These are phyloP conservation scores for Hypholoma sublateritium DNA, from an alignment of 768 basidiomycete species.

Conservation along the genomic window DNA sequence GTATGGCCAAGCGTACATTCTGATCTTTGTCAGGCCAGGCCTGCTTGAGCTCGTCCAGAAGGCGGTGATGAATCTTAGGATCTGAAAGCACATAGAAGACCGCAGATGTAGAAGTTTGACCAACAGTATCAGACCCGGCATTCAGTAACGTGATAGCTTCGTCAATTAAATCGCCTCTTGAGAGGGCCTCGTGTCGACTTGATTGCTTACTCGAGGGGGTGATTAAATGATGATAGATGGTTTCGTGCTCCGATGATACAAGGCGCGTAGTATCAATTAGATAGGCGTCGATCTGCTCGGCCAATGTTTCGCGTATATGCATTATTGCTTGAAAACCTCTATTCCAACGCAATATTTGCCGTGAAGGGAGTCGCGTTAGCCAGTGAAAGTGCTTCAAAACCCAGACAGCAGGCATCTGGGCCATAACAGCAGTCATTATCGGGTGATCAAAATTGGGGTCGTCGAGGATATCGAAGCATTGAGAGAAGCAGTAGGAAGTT, in stretches of 20 bases:
- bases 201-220: constrained; percentile 5
- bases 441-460: constrained; percentile 33
- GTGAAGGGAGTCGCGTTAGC: constrained; percentile 13
- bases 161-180: constrained; percentile 20
- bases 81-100: constrained; percentile 36
- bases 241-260: background rate
- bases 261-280: background rate
- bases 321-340: background rate
- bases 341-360: background rate
- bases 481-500: constrained; percentile 39
- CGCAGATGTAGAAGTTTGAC: constrained; percentile 37
- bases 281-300: background rate
- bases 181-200: background rate
- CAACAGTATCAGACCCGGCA: constrained; percentile 39
- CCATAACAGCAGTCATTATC: constrained; percentile 31
- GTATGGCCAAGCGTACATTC: constrained; percentile 21
- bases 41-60: constrained; percentile 31
- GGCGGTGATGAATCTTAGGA: constrained; percentile 21
- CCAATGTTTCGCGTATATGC: background rate
- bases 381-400: constrained; percentile 31
- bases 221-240: constrained; percentile 19
- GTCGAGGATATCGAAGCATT: constrained; percentile 29
- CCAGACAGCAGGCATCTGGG: constrained; percentile 28
- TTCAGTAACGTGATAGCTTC: constrained; percentile 37
- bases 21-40: constrained; percentile 35